Base-by-base conservation (phyloP, 2,329 filamentous ascomycete genomes). In the Byssochlamys sp. region DNA sequence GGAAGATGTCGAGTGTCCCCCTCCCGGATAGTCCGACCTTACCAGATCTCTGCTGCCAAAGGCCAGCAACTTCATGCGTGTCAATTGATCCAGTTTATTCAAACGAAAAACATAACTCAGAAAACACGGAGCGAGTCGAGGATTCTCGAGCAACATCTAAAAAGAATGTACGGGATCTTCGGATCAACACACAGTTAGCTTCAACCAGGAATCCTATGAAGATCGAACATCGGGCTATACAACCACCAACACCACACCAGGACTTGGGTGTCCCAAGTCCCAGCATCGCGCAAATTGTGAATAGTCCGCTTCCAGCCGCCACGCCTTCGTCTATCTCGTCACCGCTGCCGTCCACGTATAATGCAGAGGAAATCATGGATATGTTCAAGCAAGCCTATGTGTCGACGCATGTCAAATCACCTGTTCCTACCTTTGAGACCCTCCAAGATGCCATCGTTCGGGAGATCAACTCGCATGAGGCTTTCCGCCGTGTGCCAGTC, bases 391-490 rank as follows among this genome's bases (percentile, higher is more conserved):
- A 74, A 61, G 72, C 72, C 4, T 74, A 71, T 52, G 62, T 55
- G 35, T 68, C 71, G 2, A 65, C 65, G 5, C 67, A 69, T 52
- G 59, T 57, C 7, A 55, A 66, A 6, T 68, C 63, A n/a, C 60
- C 69, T 1, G 65, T 71, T 51, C 69, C 74, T 12, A 74, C 71
- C 1, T 73, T 72, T 55, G 73, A 76, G 59, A 71, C 69, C 4
- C 62, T 76, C 12, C 73, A 76, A 58, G 74, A 76, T 63, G 68
- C 73, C 14, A 76, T 76, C 45, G 64, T 76, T 31, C 71, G 73
- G 9, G 74, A 76, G 57, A 74, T 76, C 54, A 76, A 76, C 56
- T 76, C 71, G 2, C 74, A 76, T 53, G 73, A 76, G 56, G 73
- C 74, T 11, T 76, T 76, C 58, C 69, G 65, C 28, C 65, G 63